Base-by-base conservation (phyloP, 208 protist genomes). In the Crithidia sp. region DNA sequence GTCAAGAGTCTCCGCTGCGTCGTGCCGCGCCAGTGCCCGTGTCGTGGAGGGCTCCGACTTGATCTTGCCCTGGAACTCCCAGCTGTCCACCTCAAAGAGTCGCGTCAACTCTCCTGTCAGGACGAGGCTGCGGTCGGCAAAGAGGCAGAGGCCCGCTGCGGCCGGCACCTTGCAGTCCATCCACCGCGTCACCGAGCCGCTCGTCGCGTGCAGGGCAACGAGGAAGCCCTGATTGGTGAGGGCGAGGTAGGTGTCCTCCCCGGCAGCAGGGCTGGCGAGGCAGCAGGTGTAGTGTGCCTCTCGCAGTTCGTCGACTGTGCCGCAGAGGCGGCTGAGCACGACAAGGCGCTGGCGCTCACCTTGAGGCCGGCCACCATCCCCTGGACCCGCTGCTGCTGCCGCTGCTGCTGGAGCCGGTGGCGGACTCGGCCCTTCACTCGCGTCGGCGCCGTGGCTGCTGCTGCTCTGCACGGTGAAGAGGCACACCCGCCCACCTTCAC, bases 111-210 rank as follows among this genome's bases (percentile, higher is more conserved):
- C 39, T 9, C 92, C 92, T 36, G 83, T 79, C 4, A 95, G 76
- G 2, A 96, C 37, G 9, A 96, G 81, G 40, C 83, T 74, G 16
- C 41, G 66, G n/a, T 57, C 59, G 2, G 52, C 70, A 10, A 67
- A 69, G 3, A 82, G 28, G 14, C 73, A 77, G 9, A 87, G 76
- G 2, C 75, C 66, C 3, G 76, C 77, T 3, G 85, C 87, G 19
- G 77, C 63, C 10, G 78, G 85, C 40, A 95, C 83, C 79, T 94
- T 94, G 76, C 89, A 91, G 72, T 96, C 88, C 92, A 96, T 96
- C 90, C 92, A 96, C n/a, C 86, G 85, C 47, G 89, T 50, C 17
- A 92, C 80, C 0, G 84, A 74, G 6, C 92, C 89, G 19, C 74
- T 91, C 10, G 67, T 52, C n/a, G 58, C 44, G 74, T 92, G 82